These are phyloP conservation scores for Grosmannia penicillata DNA, from an alignment of 2,329 filamentous ascomycete genomes.

Conservation along the genomic window DNA sequence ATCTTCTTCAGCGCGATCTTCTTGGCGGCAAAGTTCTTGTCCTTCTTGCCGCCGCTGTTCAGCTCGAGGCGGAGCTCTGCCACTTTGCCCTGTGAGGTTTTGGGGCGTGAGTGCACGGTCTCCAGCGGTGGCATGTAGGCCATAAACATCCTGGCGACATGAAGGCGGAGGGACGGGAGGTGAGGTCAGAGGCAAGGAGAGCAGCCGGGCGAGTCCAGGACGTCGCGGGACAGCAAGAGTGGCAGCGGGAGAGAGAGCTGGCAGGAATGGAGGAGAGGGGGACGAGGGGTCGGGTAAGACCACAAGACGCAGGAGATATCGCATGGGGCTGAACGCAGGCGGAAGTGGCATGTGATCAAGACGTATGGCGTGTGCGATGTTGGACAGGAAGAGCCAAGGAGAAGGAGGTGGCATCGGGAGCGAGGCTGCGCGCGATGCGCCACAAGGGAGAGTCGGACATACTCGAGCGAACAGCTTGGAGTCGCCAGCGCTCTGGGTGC, in stretches of 20 bases:
- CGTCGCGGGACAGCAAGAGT: no score
- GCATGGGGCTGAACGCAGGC: no score
- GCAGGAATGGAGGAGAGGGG: background rate
- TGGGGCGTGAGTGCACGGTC: conserved; percentile 29
- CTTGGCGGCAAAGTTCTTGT: conserved; percentile 89
- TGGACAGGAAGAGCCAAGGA: no score
- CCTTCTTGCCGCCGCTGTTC: conserved; percentile 88
- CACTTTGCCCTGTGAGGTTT: conserved; percentile 80
- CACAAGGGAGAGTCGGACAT: conserved; percentile 18
- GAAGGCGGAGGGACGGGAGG: background rate
- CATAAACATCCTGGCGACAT: conserved; percentile 32
- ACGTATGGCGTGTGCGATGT: no score
- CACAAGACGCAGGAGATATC: no score
- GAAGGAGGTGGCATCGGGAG: conserved; percentile 1
- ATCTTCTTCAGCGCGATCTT: conserved; percentile 99
- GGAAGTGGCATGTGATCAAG: no score
- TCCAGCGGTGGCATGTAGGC: conserved; percentile 32
- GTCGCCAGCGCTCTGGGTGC: conserved; percentile 61
- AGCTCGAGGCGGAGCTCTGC: conserved; percentile 90
- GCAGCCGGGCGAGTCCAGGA: no score
- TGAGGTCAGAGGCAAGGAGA: background rate
- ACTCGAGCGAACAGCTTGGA: conserved; percentile 99
- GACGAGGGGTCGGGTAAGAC: no score
- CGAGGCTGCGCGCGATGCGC: no score
- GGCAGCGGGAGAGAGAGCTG: background rate